Percentiles rank a stretch among this genome's conserved stretches.
phyloP scores from a whole-genome alignment of 192 early-diverging fungal species.

The Coemansia sp. region DNA sequence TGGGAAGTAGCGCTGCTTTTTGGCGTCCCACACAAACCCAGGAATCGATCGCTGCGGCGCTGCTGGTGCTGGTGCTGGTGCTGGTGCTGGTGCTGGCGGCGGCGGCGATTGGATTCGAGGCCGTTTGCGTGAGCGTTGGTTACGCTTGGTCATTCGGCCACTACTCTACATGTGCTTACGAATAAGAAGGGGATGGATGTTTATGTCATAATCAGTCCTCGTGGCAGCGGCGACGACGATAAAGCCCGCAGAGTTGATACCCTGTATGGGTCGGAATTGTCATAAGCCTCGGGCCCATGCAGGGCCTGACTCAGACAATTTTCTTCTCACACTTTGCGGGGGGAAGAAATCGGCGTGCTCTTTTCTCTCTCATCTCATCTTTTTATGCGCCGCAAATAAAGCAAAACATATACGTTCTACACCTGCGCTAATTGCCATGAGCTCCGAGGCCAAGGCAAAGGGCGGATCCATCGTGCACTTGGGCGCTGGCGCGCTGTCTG shows the following conservation, averaged over 20 bases:
- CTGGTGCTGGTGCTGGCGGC: background rate
- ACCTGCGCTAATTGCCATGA: conserved; percentile 4
- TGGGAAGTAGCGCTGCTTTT: conserved; percentile 41
- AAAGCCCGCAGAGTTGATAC: too few relatives aligned
- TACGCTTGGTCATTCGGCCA: background rate
- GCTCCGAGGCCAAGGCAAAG: conserved; percentile 16
- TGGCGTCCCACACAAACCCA: conserved; percentile 44
- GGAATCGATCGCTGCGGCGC: conserved; percentile 17
- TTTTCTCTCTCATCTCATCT: background rate
- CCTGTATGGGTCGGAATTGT: too few relatives aligned
- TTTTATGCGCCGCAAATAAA: background rate
- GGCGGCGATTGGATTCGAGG: conserved; percentile 2
- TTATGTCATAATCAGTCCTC: too few relatives aligned
- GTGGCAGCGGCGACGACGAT: too few relatives aligned
- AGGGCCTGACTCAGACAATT: too few relatives aligned
- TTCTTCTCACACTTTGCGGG: background rate
- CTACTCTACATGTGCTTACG: background rate
- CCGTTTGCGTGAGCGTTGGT: conserved; percentile 6
- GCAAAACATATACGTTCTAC: background rate
- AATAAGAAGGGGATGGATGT: too few relatives aligned
- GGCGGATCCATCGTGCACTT: conserved; percentile 60
- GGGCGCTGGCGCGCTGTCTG: conserved; percentile 72
- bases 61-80: background rate
- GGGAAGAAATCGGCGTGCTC: background rate
- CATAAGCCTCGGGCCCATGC: too few relatives aligned